Conservation (phyloP, 495 filamentous ascomycete species). For the Penicillium bialowiezense region DNA sequence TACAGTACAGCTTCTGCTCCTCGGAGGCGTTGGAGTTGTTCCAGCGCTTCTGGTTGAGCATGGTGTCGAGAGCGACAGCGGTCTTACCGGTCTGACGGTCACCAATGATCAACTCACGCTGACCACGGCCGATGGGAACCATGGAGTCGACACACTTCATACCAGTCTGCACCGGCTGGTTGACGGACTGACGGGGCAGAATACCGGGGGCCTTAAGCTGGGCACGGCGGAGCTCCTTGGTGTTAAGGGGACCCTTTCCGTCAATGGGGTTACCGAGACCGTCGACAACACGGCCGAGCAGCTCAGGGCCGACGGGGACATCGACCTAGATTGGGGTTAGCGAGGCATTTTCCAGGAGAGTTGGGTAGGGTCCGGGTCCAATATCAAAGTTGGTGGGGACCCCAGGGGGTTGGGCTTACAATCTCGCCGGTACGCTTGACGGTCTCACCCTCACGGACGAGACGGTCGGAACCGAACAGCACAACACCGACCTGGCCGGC, state of each 20-base stretch:
- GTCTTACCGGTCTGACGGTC: slow-evolving; percentile 99
- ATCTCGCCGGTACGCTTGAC: slow-evolving; percentile 99
- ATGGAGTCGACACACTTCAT: slow-evolving; percentile 99
- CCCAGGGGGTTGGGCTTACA: slow-evolving; percentile 55
- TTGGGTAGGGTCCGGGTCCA: not conserved
- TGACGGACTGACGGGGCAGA: slow-evolving; percentile 93
- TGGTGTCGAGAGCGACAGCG: slow-evolving; percentile 95
- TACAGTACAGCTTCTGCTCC: slow-evolving; percentile 97
- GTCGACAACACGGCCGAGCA: slow-evolving; percentile 97
- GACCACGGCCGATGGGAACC: slow-evolving; percentile 99
- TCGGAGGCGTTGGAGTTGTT: slow-evolving; percentile 91
- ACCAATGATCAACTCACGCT: slow-evolving; percentile 99
- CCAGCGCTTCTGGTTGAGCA: slow-evolving; percentile 99
- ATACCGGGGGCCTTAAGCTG: slow-evolving; percentile 99
- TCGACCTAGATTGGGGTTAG: slow-evolving; percentile 68
- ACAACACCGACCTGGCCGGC: slow-evolving; percentile 99
- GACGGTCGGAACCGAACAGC: slow-evolving; percentile 99
- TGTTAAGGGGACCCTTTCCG: slow-evolving; percentile 94
- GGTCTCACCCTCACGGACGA: slow-evolving; percentile 98
- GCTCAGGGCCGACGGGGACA: slow-evolving; percentile 87
- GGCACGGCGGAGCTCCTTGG: slow-evolving; percentile 89
- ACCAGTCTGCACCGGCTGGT: slow-evolving; percentile 98
- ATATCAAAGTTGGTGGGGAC: slow-evolving; percentile 12
- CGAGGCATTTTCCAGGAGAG: not conserved
- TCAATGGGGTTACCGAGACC: slow-evolving; percentile 98